These are phyloP conservation scores for Brassica rapa DNA, from an alignment of 345 rosid species.

Conservation along the genomic window DNA sequence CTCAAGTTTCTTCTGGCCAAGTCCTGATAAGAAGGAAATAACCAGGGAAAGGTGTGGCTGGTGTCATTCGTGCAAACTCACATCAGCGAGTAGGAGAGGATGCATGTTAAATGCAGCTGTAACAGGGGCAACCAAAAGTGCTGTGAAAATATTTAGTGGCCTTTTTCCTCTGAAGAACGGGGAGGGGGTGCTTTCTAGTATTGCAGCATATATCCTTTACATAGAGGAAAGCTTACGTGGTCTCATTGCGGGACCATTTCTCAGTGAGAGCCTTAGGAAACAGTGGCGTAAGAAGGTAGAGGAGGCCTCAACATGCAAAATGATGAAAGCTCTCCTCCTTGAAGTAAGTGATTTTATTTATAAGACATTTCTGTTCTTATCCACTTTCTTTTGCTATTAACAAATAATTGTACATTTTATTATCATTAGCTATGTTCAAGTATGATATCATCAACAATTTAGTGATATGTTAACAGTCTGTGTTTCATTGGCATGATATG, in stretches of 20 bases:
- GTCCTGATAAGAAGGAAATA: slow-evolving; percentile 83
- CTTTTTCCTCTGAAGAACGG: slow-evolving; percentile 56
- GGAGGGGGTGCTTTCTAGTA: slow-evolving; percentile 63
- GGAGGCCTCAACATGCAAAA: slow-evolving; percentile 58
- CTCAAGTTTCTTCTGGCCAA: slow-evolving; percentile 94
- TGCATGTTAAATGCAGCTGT: slow-evolving; percentile 89
- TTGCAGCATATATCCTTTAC: slow-evolving; percentile 63
- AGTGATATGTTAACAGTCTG: slow-evolving; percentile 11
- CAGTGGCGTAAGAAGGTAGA: slow-evolving; percentile 71
- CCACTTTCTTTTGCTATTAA: slow-evolving; percentile 1
- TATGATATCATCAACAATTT: not conserved
- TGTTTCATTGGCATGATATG: slow-evolving; percentile 20
- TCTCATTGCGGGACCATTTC: slow-evolving; percentile 69
- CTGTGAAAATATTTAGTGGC: slow-evolving; percentile 57
- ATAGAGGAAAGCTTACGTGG: slow-evolving; percentile 80
- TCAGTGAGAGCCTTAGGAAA: slow-evolving; percentile 51
- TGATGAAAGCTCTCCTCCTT: slow-evolving; percentile 63
- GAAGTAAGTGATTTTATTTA: slow-evolving; percentile 57
- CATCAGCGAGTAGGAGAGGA: slow-evolving; percentile 64
- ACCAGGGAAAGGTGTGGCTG: slow-evolving; percentile 99
- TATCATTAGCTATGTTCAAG: not conserved
- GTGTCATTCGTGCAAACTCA: slow-evolving; percentile 87
- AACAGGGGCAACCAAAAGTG: slow-evolving; percentile 65
- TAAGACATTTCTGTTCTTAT: not conserved
- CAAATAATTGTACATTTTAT: not conserved